These are phyloP conservation scores for Canariomyces notabilis DNA, from an alignment of 2,329 filamentous ascomycete species.

Conservation along the genomic window DNA sequence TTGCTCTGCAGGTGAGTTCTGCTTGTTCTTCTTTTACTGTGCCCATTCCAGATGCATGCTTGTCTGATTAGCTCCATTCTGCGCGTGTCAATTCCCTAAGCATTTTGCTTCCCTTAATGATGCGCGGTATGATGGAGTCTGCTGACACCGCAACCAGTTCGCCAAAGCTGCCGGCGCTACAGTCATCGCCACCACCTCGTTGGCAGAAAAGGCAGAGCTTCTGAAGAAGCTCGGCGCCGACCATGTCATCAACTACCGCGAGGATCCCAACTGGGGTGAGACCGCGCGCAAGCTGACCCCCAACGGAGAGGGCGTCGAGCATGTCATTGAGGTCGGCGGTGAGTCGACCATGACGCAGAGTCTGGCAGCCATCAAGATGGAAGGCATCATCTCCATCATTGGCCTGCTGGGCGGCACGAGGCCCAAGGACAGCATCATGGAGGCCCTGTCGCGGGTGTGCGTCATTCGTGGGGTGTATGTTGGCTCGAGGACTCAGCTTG, in stretches of 20 bases:
- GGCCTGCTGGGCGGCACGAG: constrained; percentile 40
- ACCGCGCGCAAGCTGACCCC: constrained; percentile 46
- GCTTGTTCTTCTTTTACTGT: not conserved
- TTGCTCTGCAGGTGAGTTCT: constrained; percentile 48
- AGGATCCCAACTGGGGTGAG: constrained; percentile 49
- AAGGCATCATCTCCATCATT: constrained; percentile 35
- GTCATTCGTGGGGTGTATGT: constrained; percentile 39
- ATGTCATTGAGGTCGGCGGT: constrained; percentile 54
- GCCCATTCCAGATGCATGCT: too few relatives aligned
- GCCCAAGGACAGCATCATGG: constrained; percentile 47
- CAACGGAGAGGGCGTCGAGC: constrained; percentile 42
- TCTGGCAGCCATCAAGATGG: constrained; percentile 28
- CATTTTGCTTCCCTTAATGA: too few relatives aligned
- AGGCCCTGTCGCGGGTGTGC: constrained; percentile 38
- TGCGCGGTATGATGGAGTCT: too few relatives aligned
- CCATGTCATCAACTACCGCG: constrained; percentile 53
- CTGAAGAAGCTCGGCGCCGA: constrained; percentile 50
- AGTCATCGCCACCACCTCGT: constrained; percentile 55
- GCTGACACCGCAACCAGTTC: constrained; percentile 31
- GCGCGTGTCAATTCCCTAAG: too few relatives aligned
- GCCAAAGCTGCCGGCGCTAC: constrained; percentile 46
- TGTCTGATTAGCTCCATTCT: too few relatives aligned
- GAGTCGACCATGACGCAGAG: constrained; percentile 44
- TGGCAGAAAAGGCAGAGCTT: constrained; percentile 41
- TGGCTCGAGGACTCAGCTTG: constrained; percentile 36